Evolutionary conservation across 78 protist species (phyloP), one percentile per base, ranked within the genome.

Genomic region (Dictyostelium capitatum): DNA sequence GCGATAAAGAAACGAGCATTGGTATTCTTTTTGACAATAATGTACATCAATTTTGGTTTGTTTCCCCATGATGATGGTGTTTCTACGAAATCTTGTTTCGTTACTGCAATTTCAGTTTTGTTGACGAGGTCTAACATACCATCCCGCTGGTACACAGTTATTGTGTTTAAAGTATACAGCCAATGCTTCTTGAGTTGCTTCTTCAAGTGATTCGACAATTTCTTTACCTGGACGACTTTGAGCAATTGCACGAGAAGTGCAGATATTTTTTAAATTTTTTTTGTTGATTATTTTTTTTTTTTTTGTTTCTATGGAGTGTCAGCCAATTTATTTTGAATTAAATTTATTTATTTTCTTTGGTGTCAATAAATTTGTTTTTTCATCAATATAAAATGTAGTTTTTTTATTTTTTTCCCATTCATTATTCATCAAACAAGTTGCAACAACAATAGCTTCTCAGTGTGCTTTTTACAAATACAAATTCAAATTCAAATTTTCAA

Each of bases 1-100:
- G 28, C 17, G 7, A 56, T 32, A 73, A 78, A 90, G 81, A 90
- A 90, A 41, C 89, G 70, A n/a, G 78, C 65, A 41, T 91, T 82
- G 69, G 89, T 91, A 48, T 83, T 91, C 95, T 91, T 91, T 54
- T 91, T 82, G 54, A 91, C 87, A 41, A 90, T 51, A 1, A 62
- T 64, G 74, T 69, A 90, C 3, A 82, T 73, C 9, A 90, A 32
- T 32, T 79, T 90, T 73, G 95, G 95, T 69, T 65, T 62, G 0
- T 1, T 53, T 41, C 89, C 84, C 57, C 67, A 28, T 3, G 50
- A 37, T 14, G 50, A 30, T 25, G 87, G 84, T 15, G 74, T 80
- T 41, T 62, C 48, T 15, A 25, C 65, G 75, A 89, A 32, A 14
- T 78, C 83, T 19, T 53, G 53, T 12, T 28, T 12, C 14, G 80